A percentile compares a stretch with the other conserved stretches of the same genome.
These are phyloP conservation scores for Penicillium palitans DNA, from an alignment of 2,329 filamentous ascomycete species.

Conservation along the genomic window DNA sequence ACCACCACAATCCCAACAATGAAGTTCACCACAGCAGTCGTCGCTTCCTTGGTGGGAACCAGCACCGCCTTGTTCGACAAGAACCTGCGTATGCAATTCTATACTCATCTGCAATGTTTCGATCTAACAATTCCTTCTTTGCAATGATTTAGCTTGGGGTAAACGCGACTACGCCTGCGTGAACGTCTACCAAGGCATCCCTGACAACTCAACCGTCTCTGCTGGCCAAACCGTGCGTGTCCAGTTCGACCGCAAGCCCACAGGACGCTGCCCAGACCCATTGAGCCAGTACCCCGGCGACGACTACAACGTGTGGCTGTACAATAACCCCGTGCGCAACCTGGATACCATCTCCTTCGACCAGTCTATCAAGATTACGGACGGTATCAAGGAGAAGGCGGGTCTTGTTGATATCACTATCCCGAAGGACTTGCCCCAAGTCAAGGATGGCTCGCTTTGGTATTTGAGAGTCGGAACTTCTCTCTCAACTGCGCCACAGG, in stretches of 20 bases:
- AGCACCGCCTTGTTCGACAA: constrained; percentile 35
- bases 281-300: constrained; percentile 22
- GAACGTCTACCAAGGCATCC: constrained; percentile 36
- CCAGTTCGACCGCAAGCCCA: constrained; percentile 30
- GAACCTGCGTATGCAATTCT: constrained; percentile 26
- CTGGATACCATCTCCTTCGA: constrained; percentile 25
- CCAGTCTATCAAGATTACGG: constrained; percentile 21
- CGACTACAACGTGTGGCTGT: constrained; percentile 31
- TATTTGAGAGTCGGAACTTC: constrained; percentile 30
- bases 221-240: constrained; percentile 27
- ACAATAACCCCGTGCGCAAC: constrained; percentile 33
- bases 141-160: constrained; percentile 30
- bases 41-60: constrained; percentile 28
- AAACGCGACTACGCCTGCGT: constrained; percentile 37
- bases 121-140: neutral
- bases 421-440: constrained; percentile 27
- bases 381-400: constrained; percentile 19
- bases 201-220: constrained; percentile 33
- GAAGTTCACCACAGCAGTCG: constrained; percentile 32
- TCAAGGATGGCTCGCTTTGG: constrained; percentile 30
- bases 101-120: neutral
- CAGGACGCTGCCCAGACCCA: constrained; percentile 26
- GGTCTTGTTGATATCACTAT: constrained; percentile 28
- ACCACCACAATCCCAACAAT: constrained; percentile 19
- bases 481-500: constrained; percentile 31